A percentile compares a stretch with the other conserved stretches of the same genome.
Conservation (phyloP, 371 early-diverging fungal genomes). For the Entomophthora muscae region DNA sequence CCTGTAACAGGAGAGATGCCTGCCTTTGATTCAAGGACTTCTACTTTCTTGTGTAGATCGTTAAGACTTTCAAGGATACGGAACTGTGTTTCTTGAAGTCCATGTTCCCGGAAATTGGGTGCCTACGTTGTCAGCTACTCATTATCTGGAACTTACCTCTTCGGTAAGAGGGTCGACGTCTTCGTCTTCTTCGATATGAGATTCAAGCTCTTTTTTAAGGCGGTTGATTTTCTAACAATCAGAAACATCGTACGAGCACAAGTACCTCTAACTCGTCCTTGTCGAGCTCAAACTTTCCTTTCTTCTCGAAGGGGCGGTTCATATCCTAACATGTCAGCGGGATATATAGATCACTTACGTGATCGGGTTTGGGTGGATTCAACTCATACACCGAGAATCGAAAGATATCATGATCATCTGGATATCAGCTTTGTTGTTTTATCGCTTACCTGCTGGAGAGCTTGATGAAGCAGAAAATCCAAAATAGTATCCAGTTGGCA, state of each 20-base stretch:
- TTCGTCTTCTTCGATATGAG: background rate
- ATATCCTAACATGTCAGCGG: background rate
- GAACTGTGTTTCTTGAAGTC: constrained; percentile 34
- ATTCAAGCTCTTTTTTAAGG: constrained; percentile 24
- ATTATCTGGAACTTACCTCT: background rate
- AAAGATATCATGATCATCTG: constrained; percentile 65
- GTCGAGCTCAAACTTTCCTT: background rate
- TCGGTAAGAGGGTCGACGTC: background rate
- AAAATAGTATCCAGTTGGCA: constrained; percentile 66
- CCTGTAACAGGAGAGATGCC: background rate
- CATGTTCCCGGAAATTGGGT: background rate
- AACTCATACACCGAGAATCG: constrained; percentile 55
- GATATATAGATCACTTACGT: constrained; percentile 17
- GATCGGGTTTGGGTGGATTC: constrained; percentile 32
- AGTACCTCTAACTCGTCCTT: background rate
- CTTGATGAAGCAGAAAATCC: constrained; percentile 38
- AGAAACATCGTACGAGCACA: background rate
- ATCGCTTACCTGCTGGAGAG: constrained; percentile 6
- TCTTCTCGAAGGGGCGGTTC: background rate
- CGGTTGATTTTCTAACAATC: constrained; percentile 14
- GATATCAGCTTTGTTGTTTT: background rate
- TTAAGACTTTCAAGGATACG: constrained; percentile 46
- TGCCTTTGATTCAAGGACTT: constrained; percentile 17
- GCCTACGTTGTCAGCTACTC: background rate
- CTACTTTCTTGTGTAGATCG: constrained; percentile 29